phyloP scores from a whole-genome alignment of 345 rosid species.

The Acer yangbiense region DNA sequence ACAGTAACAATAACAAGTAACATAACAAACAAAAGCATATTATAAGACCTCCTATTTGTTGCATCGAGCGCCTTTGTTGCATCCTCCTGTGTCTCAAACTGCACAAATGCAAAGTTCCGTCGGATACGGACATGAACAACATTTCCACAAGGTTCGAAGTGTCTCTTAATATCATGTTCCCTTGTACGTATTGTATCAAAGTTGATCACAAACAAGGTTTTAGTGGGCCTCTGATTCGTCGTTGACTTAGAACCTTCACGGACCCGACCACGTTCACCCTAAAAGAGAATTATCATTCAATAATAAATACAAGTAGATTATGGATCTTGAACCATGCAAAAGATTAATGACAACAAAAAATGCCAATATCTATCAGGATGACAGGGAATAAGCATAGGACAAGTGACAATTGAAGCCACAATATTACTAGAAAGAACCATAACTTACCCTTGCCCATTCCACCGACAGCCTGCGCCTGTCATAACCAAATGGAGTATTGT shows the following conservation, averaged over 20 bases:
- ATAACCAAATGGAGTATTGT: slow-evolving; percentile 72
- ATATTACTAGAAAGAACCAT: background rate
- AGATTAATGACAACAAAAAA: background rate
- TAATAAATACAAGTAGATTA: background rate
- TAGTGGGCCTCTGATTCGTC: slow-evolving; percentile 74
- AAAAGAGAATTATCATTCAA: background rate
- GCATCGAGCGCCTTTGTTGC: slow-evolving; percentile 80
- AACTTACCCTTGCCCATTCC: slow-evolving; percentile 82
- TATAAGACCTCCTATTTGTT: slow-evolving; percentile 67
- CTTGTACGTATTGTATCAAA: slow-evolving; percentile 75
- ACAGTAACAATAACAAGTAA: background rate
- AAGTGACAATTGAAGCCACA: background rate
- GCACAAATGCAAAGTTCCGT: slow-evolving; percentile 83
- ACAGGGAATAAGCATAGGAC: background rate
- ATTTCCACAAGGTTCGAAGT: slow-evolving; percentile 81
- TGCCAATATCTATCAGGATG: background rate
- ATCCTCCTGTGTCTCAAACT: slow-evolving; percentile 77
- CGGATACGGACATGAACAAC: slow-evolving; percentile 70
- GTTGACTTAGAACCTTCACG: slow-evolving; percentile 59
- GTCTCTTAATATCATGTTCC: slow-evolving; percentile 71
- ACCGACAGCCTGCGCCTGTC: slow-evolving; percentile 69
- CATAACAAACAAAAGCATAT: background rate
- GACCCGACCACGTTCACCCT: slow-evolving; percentile 80
- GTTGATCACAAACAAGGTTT: slow-evolving; percentile 84
- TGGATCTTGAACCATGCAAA: background rate